phyloP scores from a whole-genome alignment of 1,284 basidiomycete genomes.

The Caloboletus inedulis region DNA sequence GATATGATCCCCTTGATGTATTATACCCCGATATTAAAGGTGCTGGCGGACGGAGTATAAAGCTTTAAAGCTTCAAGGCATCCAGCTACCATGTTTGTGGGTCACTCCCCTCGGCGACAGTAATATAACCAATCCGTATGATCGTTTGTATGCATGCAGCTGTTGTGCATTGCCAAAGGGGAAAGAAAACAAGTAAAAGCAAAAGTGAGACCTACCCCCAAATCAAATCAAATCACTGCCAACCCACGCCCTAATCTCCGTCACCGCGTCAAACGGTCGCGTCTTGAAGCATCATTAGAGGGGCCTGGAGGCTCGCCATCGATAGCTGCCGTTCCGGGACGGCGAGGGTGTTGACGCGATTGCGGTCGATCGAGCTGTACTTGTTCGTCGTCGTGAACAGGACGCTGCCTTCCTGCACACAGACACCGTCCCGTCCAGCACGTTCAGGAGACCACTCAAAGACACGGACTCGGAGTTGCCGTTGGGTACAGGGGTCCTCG shows the following conservation, averaged over 20 bases:
- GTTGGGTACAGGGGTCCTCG: slow-evolving; percentile 12
- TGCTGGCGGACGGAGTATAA: too few species aligned
- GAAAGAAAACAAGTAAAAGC: not conserved
- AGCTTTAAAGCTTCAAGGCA: too few species aligned
- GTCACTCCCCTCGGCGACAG: not conserved
- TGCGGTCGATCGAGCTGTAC: slow-evolving; percentile 60
- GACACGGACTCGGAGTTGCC: slow-evolving; percentile 43
- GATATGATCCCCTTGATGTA: not conserved
- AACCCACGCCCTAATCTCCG: slow-evolving; percentile 46
- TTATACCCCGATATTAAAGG: not conserved
- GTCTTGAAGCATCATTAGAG: slow-evolving; percentile 70
- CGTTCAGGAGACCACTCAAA: slow-evolving; percentile 70
- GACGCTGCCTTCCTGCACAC: slow-evolving; percentile 72
- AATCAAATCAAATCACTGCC: too few species aligned
- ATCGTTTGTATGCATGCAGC: not conserved
- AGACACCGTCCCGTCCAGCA: slow-evolving; percentile 73
- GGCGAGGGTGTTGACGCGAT: slow-evolving; percentile 43
- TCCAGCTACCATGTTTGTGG: not conserved
- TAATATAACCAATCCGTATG: not conserved
- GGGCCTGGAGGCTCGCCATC: slow-evolving; percentile 74
- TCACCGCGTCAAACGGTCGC: slow-evolving; percentile 55
- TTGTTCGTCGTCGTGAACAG: slow-evolving; percentile 77
- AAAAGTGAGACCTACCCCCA: not conserved
- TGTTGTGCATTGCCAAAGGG: slow-evolving; percentile 4
- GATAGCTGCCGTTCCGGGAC: slow-evolving; percentile 67